Percentiles rank a stretch among this genome's conserved stretches.
These are phyloP conservation scores for Calonectria leucothoes DNA, from an alignment of 2,329 filamentous ascomycete genomes.

Conservation along the genomic window DNA sequence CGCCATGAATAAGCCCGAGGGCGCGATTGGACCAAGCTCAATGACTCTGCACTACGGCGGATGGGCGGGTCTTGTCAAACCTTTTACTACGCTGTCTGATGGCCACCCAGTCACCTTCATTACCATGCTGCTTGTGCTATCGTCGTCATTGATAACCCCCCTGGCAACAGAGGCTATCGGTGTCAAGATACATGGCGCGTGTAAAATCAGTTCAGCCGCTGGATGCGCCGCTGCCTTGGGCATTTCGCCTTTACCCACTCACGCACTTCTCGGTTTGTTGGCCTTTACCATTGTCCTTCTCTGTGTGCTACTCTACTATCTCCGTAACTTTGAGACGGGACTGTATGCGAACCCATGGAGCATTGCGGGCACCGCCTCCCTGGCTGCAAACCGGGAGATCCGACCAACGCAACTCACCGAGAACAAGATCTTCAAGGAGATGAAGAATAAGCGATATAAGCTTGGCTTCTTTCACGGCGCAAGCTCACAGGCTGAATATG, in stretches of 20 bases:
- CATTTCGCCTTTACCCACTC: slow-evolving; percentile 28
- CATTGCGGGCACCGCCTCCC: slow-evolving; percentile 27
- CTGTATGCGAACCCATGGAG: slow-evolving; percentile 40
- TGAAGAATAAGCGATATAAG: slow-evolving; percentile 28
- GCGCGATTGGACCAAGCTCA: slow-evolving; percentile 53
- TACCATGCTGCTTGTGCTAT: slow-evolving; percentile 22
- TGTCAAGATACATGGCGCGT: slow-evolving; percentile 35
- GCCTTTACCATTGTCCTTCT: slow-evolving; percentile 17
- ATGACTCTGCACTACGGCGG: slow-evolving; percentile 55
- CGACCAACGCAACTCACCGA: slow-evolving; percentile 25
- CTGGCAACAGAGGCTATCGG: slow-evolving; percentile 36
- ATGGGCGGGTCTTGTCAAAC: slow-evolving; percentile 48
- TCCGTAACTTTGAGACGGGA: slow-evolving; percentile 35
- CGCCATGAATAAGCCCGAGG: slow-evolving; percentile 50
- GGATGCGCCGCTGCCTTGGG: slow-evolving; percentile 36
- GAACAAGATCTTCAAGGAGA: slow-evolving; percentile 26
- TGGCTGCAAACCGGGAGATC: slow-evolving; percentile 33
- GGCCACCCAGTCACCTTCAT: slow-evolving; percentile 48
- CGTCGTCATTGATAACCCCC: slow-evolving; percentile 27
- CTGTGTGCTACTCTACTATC: slow-evolving; percentile 16
- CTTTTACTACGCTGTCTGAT: slow-evolving; percentile 47
- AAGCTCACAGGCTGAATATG: slow-evolving; percentile 31
- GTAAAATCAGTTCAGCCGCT: slow-evolving; percentile 28
- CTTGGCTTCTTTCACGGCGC: slow-evolving; percentile 28
- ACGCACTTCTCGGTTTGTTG: slow-evolving; percentile 27